Evolutionary conservation across 441 rosid species (phyloP).

Genomic region (Bocquillonia castaneifolia): DNA sequence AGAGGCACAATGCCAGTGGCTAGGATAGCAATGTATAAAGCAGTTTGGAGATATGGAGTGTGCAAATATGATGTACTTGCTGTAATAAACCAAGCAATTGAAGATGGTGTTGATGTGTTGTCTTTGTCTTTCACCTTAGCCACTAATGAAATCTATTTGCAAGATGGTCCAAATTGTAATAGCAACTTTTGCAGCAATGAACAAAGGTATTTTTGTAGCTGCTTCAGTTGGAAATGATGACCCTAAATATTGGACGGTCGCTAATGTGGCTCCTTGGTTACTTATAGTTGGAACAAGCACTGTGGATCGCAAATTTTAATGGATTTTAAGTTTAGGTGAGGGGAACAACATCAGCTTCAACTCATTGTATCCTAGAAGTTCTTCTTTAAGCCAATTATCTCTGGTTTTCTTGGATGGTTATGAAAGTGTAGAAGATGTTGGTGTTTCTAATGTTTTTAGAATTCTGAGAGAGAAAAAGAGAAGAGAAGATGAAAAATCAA

Average conservation of each 20-base stretch:
- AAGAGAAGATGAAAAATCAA: no score
- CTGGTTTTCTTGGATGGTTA: slow-evolving; percentile 51
- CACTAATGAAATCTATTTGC: slow-evolving; percentile 39
- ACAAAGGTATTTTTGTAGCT: slow-evolving; percentile 51
- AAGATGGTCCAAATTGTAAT: slow-evolving; percentile 59
- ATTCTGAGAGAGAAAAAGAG: no score
- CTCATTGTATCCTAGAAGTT: slow-evolving; percentile 52
- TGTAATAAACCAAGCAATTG: slow-evolving; percentile 58
- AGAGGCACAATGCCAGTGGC: slow-evolving; percentile 70
- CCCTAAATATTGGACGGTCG: slow-evolving; percentile 39
- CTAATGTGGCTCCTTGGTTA: slow-evolving; percentile 67
- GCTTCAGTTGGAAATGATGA: slow-evolving; percentile 67
- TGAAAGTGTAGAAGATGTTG: slow-evolving; percentile 36
- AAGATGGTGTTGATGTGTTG: slow-evolving; percentile 57
- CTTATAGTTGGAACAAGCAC: slow-evolving; percentile 56
- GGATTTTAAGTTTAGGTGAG: slow-evolving; percentile 44
- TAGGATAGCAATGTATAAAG: slow-evolving; percentile 61
- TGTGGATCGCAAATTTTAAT: slow-evolving; percentile 48
- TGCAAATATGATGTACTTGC: slow-evolving; percentile 64
- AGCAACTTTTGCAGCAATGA: slow-evolving; percentile 50
- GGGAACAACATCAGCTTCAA: slow-evolving; percentile 40
- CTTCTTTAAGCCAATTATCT: slow-evolving; percentile 34
- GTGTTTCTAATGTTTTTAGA: no score
- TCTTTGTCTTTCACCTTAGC: slow-evolving; percentile 51
- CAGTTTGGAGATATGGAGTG: slow-evolving; percentile 57